Evolutionary conservation across 495 filamentous ascomycete genomes (phyloP).

Genomic region (Penicillium longicatenatum): DNA sequence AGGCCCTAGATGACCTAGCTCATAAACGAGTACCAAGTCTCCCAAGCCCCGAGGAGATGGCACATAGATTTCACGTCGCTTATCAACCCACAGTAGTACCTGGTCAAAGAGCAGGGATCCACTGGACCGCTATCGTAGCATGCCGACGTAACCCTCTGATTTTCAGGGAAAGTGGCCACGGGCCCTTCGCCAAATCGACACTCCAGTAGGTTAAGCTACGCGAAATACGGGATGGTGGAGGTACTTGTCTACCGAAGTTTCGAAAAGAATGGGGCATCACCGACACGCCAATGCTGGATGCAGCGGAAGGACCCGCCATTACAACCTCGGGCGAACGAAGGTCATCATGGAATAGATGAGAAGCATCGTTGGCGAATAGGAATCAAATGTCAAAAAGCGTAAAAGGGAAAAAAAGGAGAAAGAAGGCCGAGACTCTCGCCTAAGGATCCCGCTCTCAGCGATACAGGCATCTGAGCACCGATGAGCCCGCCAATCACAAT

Average conservation of each 20-base stretch:
- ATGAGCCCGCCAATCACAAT: constrained; percentile 35
- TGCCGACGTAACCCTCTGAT: constrained; percentile 15
- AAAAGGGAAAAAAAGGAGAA: constrained; percentile 13
- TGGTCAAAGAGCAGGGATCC: constrained; percentile 8
- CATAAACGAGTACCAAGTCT: constrained; percentile 1
- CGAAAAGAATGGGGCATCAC: constrained; percentile 1
- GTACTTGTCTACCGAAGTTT: neutral
- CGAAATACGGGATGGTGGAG: constrained; percentile 21
- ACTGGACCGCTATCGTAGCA: constrained; percentile 16
- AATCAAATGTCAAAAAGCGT: constrained; percentile 1
- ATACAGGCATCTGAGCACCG: constrained; percentile 31
- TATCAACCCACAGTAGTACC: constrained; percentile 14
- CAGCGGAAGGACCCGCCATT: neutral
- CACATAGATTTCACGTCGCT: neutral
- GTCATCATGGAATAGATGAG: neutral
- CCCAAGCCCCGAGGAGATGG: constrained; percentile 10
- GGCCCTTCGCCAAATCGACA: constrained; percentile 10
- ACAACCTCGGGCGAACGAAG: neutral
- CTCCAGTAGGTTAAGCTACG: constrained; percentile 24
- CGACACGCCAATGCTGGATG: neutral
- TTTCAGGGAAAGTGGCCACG: constrained; percentile 13
- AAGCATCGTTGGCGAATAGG: neutral
- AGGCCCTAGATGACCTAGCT: neutral
- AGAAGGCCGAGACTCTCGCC: constrained; percentile 27
- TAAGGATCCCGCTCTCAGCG: constrained; percentile 49